These are phyloP conservation scores for Ascochyta rabiei DNA, from an alignment of 2,329 filamentous ascomycete species.

Conservation along the genomic window DNA sequence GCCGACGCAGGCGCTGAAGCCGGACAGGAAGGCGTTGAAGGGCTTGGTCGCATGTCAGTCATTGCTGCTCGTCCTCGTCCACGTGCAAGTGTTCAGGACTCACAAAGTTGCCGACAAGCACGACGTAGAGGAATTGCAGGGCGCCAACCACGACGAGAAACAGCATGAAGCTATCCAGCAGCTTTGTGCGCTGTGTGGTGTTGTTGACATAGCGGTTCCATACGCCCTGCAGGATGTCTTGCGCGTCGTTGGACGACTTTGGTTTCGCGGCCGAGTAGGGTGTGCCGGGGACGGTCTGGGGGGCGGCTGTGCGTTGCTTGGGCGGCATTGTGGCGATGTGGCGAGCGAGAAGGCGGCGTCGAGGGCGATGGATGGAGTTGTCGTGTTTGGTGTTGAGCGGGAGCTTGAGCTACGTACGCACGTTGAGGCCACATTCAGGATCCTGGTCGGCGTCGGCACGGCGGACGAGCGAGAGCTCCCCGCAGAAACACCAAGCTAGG, in stretches of 20 bases:
- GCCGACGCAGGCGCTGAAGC: slow-evolving; percentile 91
- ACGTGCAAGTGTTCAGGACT: slow-evolving; percentile 46
- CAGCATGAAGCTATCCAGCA: slow-evolving; percentile 87
- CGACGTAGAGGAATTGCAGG: slow-evolving; percentile 93
- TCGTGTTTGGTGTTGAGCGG: slow-evolving; percentile 16
- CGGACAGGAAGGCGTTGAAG: slow-evolving; percentile 97
- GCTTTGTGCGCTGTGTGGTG: slow-evolving; percentile 89
- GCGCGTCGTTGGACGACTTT: slow-evolving; percentile 43
- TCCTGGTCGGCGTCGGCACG: slow-evolving; percentile 18
- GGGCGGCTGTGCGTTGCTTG: slow-evolving; percentile 35
- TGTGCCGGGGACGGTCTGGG: slow-evolving; percentile 22
- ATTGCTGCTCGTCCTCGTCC: not conserved
- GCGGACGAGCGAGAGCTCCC: slow-evolving; percentile 20
- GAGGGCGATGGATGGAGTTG: slow-evolving; percentile 11
- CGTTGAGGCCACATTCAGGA: slow-evolving; percentile 35
- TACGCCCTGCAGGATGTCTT: slow-evolving; percentile 71
- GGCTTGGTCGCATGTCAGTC: slow-evolving; percentile 68
- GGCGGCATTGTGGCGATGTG: slow-evolving; percentile 36
- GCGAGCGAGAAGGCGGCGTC: not conserved
- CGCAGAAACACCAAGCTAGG: slow-evolving; percentile 17
- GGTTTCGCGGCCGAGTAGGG: slow-evolving; percentile 32
- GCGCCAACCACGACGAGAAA: slow-evolving; percentile 85
- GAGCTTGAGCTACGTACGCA: slow-evolving; percentile 17
- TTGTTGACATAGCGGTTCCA: slow-evolving; percentile 78
- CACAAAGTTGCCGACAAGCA: slow-evolving; percentile 93